Conservation (phyloP, 2,329 filamentous ascomycete species). For the Magnaporthiopsis rhizophila region DNA sequence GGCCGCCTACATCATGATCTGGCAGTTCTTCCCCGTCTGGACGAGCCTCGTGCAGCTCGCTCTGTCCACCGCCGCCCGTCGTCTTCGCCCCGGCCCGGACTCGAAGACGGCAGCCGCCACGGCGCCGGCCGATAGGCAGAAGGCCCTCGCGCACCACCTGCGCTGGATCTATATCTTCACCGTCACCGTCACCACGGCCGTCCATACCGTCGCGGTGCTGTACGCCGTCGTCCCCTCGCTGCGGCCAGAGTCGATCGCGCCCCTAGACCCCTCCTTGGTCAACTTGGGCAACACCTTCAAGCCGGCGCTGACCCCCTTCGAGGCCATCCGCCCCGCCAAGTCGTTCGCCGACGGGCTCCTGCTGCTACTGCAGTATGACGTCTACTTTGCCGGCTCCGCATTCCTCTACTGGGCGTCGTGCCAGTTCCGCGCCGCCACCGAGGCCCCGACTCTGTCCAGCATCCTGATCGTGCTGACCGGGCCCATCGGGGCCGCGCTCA, state of each 20-base stretch:
- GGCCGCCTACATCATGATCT: background rate
- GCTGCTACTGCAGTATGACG: conserved; percentile 2
- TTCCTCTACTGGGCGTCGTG: conserved; percentile 2
- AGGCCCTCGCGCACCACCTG: background rate
- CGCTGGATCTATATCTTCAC: conserved; percentile 6
- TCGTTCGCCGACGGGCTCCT: background rate
- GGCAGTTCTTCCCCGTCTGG: conserved; percentile 5
- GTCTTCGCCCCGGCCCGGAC: background rate
- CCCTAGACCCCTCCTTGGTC: background rate
- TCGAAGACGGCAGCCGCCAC: background rate
- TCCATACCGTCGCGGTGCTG: background rate
- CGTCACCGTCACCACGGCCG: background rate
- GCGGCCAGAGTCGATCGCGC: background rate
- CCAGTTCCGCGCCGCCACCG: conserved; percentile 1
- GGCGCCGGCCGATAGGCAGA: background rate
- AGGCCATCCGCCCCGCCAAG: background rate
- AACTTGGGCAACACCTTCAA: background rate
- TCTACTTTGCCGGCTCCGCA: conserved; percentile 3
- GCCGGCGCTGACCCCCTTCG: background rate
- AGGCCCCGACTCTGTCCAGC: conserved; percentile 1
- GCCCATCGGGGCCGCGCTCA: conserved; percentile 2
- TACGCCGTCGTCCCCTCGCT: conserved; percentile 1
- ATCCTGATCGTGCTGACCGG: conserved; percentile 5
- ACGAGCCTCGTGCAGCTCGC: conserved; percentile 4
- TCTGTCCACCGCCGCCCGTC: conserved; percentile 1